Evolutionary conservation across 257 asterid species (phyloP).

Genomic region (Salvia miltiorrhiza): DNA sequence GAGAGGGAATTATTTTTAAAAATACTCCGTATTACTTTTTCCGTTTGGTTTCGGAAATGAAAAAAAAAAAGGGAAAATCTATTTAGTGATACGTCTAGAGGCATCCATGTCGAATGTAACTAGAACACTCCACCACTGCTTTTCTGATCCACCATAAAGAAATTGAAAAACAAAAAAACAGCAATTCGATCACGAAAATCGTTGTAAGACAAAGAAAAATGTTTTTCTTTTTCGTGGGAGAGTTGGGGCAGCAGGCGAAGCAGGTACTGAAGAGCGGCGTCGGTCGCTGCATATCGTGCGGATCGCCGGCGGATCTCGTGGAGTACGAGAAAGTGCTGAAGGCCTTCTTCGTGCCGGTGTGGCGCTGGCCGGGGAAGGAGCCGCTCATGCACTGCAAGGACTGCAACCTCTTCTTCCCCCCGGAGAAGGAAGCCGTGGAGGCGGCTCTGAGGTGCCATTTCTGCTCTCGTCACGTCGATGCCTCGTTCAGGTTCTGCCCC

Average conservation of each 20-base stretch:
- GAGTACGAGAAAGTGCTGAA: conserved; percentile 76
- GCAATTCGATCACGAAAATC: background rate
- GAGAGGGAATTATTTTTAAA: no score
- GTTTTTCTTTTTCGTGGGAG: conserved; percentile 85
- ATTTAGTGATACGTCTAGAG: conserved; percentile 1
- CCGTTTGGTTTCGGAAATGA: no score
- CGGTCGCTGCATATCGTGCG: conserved; percentile 73
- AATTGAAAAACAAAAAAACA: background rate
- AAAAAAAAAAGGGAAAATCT: no score
- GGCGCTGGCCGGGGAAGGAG: conserved; percentile 83
- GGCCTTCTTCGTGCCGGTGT: conserved; percentile 75
- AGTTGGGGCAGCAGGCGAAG: conserved; percentile 66
- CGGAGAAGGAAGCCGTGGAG: conserved; percentile 16
- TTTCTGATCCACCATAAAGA: background rate
- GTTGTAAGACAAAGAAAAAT: conserved; percentile 18
- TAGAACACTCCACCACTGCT: conserved; percentile 21
- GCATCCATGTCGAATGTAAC: background rate
- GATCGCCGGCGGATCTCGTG: conserved; percentile 71
- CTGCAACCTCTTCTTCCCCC: conserved; percentile 66
- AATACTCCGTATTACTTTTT: no score
- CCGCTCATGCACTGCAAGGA: conserved; percentile 55
- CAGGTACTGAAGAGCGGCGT: conserved; percentile 59
- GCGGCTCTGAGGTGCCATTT: conserved; percentile 37
- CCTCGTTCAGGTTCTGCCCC: conserved; percentile 66
- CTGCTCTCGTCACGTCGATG: conserved; percentile 55